phyloP scores from a whole-genome alignment of 1,284 basidiomycete species.

The Boletellus sp. region DNA sequence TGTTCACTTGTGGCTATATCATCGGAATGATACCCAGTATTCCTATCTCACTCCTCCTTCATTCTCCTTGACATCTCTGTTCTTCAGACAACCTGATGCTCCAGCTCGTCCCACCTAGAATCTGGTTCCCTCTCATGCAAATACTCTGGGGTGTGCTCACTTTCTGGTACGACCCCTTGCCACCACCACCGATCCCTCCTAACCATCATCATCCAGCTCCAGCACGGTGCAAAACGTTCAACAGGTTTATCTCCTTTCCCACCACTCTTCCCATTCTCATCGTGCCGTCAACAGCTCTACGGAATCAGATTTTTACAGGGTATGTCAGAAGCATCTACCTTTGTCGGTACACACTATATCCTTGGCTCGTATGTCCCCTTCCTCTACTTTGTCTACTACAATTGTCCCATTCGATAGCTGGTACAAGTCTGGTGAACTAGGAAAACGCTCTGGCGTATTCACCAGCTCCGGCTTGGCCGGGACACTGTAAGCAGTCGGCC shows the following conservation, averaged over 20 bases:
- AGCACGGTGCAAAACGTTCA: conserved; percentile 52
- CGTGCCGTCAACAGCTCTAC: conserved; percentile 47
- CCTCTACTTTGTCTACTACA: not conserved
- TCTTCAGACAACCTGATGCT: conserved; percentile 59
- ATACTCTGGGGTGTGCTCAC: conserved; percentile 63
- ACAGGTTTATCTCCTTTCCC: conserved; percentile 38
- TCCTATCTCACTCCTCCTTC: not conserved
- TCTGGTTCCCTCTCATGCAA: conserved; percentile 67
- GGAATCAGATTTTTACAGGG: conserved; percentile 75
- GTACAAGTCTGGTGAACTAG: conserved; percentile 68
- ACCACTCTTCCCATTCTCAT: conserved; percentile 3
- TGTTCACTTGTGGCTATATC: conserved; percentile 71
- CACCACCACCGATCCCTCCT: not conserved
- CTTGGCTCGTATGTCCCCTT: conserved; percentile 54
- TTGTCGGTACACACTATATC: conserved; percentile 73
- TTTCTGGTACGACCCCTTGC: conserved; percentile 45
- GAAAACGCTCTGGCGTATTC: conserved; percentile 71
- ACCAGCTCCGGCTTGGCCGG: conserved; percentile 64
- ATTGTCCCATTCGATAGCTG: conserved; percentile 40
- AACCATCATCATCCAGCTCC: conserved; percentile 39
- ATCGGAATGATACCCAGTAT: conserved; percentile 70
- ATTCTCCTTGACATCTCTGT: not conserved
- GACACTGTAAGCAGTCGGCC: conserved; percentile 45
- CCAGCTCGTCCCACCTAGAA: conserved; percentile 55
- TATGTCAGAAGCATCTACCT: conserved; percentile 69